Conservation (phyloP, 1,139 yeast genomes). For the Zhuliangozyma parablackwelliae region DNA sequence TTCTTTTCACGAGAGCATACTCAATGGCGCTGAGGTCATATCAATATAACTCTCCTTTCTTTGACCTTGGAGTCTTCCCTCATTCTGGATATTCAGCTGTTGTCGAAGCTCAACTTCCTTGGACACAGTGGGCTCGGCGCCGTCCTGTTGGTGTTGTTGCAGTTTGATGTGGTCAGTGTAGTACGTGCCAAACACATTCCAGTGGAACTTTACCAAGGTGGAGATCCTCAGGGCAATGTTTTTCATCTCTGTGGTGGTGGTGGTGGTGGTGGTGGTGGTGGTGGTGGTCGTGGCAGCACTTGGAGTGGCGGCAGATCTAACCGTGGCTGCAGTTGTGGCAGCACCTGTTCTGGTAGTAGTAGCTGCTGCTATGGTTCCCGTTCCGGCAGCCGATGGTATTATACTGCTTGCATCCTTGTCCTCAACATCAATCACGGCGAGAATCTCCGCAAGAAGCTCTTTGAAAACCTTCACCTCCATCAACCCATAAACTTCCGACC, state of each 20-base stretch:
- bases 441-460: slow-evolving; percentile 36
- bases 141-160: slow-evolving; percentile 4
- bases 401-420: slow-evolving; percentile 6
- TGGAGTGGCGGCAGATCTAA: not conserved
- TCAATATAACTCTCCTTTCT: slow-evolving; percentile 1
- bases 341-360: not conserved
- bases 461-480: slow-evolving; percentile 68
- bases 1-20: slow-evolving; percentile 9
- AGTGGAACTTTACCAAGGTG: slow-evolving; percentile 63
- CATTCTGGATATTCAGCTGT: not conserved
- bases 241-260: slow-evolving; percentile 32
- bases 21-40: slow-evolving; percentile 8
- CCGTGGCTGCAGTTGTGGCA: not conserved
- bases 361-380: not conserved
- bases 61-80: slow-evolving; percentile 3
- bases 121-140: not conserved
- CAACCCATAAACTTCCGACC: slow-evolving; percentile 71
- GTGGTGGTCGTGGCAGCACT: not conserved
- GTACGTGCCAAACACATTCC: slow-evolving; percentile 65
- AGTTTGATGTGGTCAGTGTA: slow-evolving; percentile 22
- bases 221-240: slow-evolving; percentile 50
- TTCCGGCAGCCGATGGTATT: not conserved
- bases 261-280: not conserved
- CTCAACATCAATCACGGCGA: slow-evolving; percentile 14
- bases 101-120: not conserved